Conservation (phyloP, 352 stramenopile genomes). For the Phytophthora rubi region DNA sequence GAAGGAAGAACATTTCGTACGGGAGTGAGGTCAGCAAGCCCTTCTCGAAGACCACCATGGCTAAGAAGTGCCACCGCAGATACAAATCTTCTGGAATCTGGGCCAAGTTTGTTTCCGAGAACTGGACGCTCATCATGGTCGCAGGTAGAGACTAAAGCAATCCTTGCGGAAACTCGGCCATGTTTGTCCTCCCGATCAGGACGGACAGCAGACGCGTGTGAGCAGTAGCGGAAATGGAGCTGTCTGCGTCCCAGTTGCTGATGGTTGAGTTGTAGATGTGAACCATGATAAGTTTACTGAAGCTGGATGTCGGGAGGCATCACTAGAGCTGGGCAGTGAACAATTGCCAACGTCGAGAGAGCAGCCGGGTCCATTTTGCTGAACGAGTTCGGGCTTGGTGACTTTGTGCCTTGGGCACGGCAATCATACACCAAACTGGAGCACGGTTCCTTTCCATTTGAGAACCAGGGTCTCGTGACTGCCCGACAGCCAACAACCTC, state of each 20-base stretch:
- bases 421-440: conserved; percentile 33
- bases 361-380: conserved; percentile 17
- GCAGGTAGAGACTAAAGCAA: conserved; percentile 22
- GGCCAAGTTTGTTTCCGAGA: conserved; percentile 26
- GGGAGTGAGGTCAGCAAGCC: conserved; percentile 21
- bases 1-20: conserved; percentile 32
- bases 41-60: conserved; percentile 23
- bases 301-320: conserved; percentile 20
- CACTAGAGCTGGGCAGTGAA: conserved; percentile 8
- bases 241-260: conserved; percentile 15
- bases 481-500: conserved; percentile 19
- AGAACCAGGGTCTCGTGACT: conserved; percentile 28
- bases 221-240: conserved; percentile 19
- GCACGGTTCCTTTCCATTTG: conserved; percentile 29
- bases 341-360: conserved; percentile 20
- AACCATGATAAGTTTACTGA: conserved; percentile 18
- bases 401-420: background rate
- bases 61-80: conserved; percentile 13
- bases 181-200: conserved; percentile 14
- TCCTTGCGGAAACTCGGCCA: conserved; percentile 24
- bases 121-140: conserved; percentile 22
- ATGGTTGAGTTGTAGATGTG: conserved; percentile 32
- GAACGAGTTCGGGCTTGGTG: conserved; percentile 20
- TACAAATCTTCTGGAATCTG: conserved; percentile 21
- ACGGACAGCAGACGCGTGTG: conserved; percentile 18